These are phyloP conservation scores for Biscogniauxia marginata DNA, from an alignment of 2,329 filamentous ascomycete species.

Conservation along the genomic window DNA sequence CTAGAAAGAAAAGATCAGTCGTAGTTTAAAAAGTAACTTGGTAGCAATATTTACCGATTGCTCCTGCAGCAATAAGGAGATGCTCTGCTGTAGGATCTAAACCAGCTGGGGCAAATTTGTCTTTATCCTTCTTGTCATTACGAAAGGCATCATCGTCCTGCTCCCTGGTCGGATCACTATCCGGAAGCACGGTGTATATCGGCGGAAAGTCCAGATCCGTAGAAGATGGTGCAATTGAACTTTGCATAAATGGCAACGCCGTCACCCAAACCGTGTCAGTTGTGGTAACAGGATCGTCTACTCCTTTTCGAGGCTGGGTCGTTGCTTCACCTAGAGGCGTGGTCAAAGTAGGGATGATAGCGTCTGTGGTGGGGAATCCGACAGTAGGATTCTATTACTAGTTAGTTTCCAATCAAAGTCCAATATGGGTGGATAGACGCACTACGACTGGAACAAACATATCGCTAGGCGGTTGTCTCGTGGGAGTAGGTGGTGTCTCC, in stretches of 20 bases:
- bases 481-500: neutral
- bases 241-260: neutral
- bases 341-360: neutral
- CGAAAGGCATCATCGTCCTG: neutral
- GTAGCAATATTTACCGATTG: constrained; percentile 32
- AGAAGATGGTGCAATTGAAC: neutral
- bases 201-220: neutral
- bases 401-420: neutral
- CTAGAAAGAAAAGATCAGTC: constrained; percentile 26
- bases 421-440: neutral
- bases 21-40: too few relatives aligned
- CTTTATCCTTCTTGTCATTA: constrained; percentile 4
- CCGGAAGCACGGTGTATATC: neutral
- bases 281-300: neutral
- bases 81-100: constrained; percentile 32
- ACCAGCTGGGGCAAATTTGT: constrained; percentile 8
- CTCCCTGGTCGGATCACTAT: neutral
- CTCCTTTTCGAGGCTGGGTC: neutral
- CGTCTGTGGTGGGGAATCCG: neutral
- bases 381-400: neutral
- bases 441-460: neutral
- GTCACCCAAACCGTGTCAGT: neutral
- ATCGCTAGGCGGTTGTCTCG: neutral
- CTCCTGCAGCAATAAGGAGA: constrained; percentile 35
- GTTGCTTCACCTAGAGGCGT: neutral